Evolutionary conservation across 1,139 yeast species (phyloP), one percentile per base, ranked within the genome.

Genomic region (Debaryomyces sp.): DNA sequence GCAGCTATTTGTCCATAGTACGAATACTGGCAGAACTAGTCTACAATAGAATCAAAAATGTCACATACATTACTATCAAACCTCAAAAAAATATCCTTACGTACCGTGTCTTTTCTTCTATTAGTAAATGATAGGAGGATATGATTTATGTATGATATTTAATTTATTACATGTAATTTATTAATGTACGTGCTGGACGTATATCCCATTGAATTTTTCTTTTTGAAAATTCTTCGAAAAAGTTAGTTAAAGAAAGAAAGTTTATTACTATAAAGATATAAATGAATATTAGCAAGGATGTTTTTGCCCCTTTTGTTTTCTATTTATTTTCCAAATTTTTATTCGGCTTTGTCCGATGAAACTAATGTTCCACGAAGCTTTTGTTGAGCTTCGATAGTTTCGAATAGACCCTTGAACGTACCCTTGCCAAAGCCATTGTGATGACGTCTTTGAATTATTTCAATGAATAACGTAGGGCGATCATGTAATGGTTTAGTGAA

Each of bases 401-500:
- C 92, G 60, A 87, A 89, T 44, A 89, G 70, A 0, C 94, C 88
- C 62, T 82, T 86, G 70, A 89, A 89, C 47, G 91, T 89, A 0
- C 96, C 96, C 45, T 89, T 90, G 0, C 96, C 96, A 68, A 89
- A 89, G 1, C 96, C 96, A 52, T 85, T 78, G 62, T 87, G 92
- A 59, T 87, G 87, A 58, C 78, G 76, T 53, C 96, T 78, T 66
- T 89, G 95, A 54, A 89, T 89, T 18, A 89, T 77, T 63, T 89
- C 96, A 55, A 89, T 71, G 61, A 89, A 89, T 42, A 88, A 75
- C 0, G 96, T 88, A 23, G 96, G 96, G 36, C 96, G 73, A 62
- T 86, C 92, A 54, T 81, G 80, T 22, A 87, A 66, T 0, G 96
- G 95, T 58, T 84, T 82, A 18, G 95, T 86, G 64, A 89, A 89